Percentiles rank a stretch among this genome's conserved stretches.
Evolutionary conservation across 805 yeast species (phyloP).

Genomic region (Sugiyamaella marilandica): DNA sequence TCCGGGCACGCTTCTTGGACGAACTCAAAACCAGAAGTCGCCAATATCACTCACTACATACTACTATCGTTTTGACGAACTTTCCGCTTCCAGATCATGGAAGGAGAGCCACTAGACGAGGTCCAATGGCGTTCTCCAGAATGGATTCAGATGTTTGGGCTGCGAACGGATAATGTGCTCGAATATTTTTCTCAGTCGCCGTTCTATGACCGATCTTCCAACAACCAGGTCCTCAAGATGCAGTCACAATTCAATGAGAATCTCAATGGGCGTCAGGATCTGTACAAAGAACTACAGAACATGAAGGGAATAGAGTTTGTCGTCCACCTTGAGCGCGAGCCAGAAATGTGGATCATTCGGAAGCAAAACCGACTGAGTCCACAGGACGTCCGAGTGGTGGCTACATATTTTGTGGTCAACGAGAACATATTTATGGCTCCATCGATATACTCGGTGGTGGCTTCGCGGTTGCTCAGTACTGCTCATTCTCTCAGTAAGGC

Average conservation of each 20-base stretch:
- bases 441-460: conserved; percentile 60
- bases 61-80: not conserved
- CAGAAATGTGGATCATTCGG: conserved; percentile 87
- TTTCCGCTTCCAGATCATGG: conserved; percentile 6
- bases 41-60: not conserved
- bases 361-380: conserved; percentile 67
- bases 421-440: conserved; percentile 94
- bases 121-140: conserved; percentile 97
- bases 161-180: conserved; percentile 82
- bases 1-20: too few species aligned
- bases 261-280: conserved; percentile 35
- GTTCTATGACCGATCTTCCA: conserved; percentile 88
- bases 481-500: conserved; percentile 43
- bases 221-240: conserved; percentile 93
- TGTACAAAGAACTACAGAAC: conserved; percentile 58
- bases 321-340: conserved; percentile 70
- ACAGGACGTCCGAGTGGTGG: conserved; percentile 47
- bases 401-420: conserved; percentile 84
- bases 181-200: conserved; percentile 94
- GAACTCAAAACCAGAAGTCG: too few species aligned
- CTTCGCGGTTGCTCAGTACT: conserved; percentile 61
- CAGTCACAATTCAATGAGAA: conserved; percentile 77
- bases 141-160: conserved; percentile 82
- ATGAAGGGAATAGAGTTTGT: conserved; percentile 87
- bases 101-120: conserved; percentile 55